Conservation (phyloP, 2,329 filamentous ascomycete genomes). For the Epichloe brachyelytri region DNA sequence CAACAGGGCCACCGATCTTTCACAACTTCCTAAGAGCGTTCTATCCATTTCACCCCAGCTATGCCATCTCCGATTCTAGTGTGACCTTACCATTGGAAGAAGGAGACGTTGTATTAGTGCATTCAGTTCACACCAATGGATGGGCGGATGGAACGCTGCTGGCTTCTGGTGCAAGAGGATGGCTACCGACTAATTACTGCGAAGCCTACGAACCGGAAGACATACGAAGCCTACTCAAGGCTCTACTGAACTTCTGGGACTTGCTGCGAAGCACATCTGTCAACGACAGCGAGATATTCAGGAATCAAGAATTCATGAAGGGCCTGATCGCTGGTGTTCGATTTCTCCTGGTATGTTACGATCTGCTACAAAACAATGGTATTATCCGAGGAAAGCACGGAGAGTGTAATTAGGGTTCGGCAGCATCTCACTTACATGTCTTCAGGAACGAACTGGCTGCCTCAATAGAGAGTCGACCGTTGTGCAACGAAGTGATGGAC, state of each 20-base stretch:
- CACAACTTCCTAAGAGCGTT: constrained; percentile 93
- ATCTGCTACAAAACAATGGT: not conserved
- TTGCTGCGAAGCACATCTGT: constrained; percentile 65
- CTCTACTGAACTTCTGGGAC: constrained; percentile 87
- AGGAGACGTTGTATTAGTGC: constrained; percentile 85
- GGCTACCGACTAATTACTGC: constrained; percentile 97
- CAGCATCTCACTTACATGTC: constrained; percentile 6
- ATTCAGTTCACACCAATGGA: constrained; percentile 94
- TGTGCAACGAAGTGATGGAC: constrained; percentile 60
- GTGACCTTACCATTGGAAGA: constrained; percentile 81
- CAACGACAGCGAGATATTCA: constrained; percentile 66
- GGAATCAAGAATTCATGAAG: constrained; percentile 87
- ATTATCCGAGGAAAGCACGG: not conserved
- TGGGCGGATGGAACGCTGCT: constrained; percentile 95
- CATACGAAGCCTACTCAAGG: constrained; percentile 73
- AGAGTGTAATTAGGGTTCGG: not conserved
- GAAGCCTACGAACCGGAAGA: constrained; percentile 84
- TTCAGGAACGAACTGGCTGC: constrained; percentile 75
- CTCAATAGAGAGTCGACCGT: constrained; percentile 67
- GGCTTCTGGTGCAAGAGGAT: constrained; percentile 74
- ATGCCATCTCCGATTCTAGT: constrained; percentile 66
- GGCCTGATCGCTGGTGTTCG: constrained; percentile 88
- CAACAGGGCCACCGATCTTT: constrained; percentile 52
- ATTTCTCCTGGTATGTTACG: constrained; percentile 62
- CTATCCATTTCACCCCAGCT: constrained; percentile 77